phyloP scores from a whole-genome alignment of 75 land plant species.

The Gnetum montanum region DNA sequence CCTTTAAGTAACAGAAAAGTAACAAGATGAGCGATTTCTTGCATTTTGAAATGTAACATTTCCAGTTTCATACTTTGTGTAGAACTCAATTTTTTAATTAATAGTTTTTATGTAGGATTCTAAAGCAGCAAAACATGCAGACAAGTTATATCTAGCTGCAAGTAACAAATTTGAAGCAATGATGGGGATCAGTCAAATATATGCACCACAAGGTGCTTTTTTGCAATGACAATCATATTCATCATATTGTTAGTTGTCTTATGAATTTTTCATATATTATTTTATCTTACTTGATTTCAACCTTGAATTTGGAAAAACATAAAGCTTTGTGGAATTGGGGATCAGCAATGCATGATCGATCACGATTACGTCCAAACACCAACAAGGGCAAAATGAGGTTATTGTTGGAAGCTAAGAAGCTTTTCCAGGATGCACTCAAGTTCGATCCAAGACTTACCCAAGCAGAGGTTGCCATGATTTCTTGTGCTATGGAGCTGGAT shows the following conservation, averaged over 20 bases:
- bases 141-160: conserved; percentile 84
- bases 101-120: no score
- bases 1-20: no score
- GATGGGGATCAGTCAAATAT: conserved; percentile 51
- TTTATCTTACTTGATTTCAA: neutral
- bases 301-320: conserved; percentile 15
- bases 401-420: conserved; percentile 67
- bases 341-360: conserved; percentile 54
- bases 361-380: conserved; percentile 46
- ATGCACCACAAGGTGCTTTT: conserved; percentile 78
- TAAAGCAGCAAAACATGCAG: conserved; percentile 77
- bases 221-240: no score
- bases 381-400: conserved; percentile 68
- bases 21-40: no score
- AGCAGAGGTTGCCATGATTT: conserved; percentile 50
- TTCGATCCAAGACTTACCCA: conserved; percentile 49
- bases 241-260: neutral
- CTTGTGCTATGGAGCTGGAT: conserved; percentile 54
- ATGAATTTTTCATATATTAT: neutral
- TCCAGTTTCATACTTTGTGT: no score
- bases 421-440: conserved; percentile 75
- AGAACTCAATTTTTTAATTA: no score
- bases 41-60: no score
- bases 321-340: conserved; percentile 95
- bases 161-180: conserved; percentile 95